Conservation (phyloP, 108 stramenopile species). For the Parmales sp. region DNA sequence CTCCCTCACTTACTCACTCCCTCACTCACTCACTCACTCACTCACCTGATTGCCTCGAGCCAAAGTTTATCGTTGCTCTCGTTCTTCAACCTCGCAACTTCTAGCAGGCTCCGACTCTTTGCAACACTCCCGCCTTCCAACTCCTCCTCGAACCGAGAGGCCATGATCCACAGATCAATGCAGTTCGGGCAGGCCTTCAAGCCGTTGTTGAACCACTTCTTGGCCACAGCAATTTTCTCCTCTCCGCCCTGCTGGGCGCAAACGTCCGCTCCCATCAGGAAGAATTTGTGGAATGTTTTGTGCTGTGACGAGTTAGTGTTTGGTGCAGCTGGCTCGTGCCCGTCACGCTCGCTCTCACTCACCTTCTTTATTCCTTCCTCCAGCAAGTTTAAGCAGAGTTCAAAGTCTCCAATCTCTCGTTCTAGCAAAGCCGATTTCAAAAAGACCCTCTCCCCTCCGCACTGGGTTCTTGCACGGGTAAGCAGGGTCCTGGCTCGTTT, state of each 20-base stretch:
- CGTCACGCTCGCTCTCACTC: no score
- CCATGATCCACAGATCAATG: constrained; percentile 73
- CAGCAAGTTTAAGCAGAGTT: constrained; percentile 48
- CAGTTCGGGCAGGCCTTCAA: constrained; percentile 63
- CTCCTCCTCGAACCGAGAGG: constrained; percentile 75
- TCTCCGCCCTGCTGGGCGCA: constrained; percentile 59
- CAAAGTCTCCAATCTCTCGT: constrained; percentile 42
- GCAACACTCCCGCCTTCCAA: constrained; percentile 45
- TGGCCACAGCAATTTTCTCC: constrained; percentile 51
- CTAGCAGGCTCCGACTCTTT: constrained; percentile 85
- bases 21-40: constrained; percentile 67
- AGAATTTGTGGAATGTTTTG: constrained; percentile 75
- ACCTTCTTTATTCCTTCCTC: constrained; percentile 62
- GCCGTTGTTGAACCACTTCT: constrained; percentile 65
- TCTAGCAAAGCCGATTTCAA: constrained; percentile 91
- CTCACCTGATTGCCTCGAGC: constrained; percentile 84
- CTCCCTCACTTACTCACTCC: no score
- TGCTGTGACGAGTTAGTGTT: no score
- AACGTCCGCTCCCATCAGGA: constrained; percentile 94
- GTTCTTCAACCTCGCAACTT: constrained; percentile 82
- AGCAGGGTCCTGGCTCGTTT: constrained; percentile 80
- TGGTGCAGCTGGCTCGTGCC: constrained; percentile 32
- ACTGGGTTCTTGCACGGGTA: constrained; percentile 65
- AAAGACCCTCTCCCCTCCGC: constrained; percentile 72
- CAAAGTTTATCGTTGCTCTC: constrained; percentile 65